phyloP scores from a whole-genome alignment of 495 filamentous ascomycete species.

The Mytilinidion resinicola region DNA sequence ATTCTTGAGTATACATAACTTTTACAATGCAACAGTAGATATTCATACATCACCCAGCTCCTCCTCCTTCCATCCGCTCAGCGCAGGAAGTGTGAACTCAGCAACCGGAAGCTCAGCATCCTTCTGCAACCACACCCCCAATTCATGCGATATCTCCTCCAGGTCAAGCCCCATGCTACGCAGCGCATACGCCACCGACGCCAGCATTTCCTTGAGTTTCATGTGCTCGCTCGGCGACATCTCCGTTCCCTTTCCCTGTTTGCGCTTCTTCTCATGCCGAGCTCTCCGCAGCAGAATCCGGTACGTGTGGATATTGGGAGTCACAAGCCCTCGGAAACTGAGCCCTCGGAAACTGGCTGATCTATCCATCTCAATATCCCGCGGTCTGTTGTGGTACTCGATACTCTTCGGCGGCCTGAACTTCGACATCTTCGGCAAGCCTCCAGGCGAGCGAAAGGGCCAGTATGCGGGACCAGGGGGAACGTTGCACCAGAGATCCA shows the following conservation, averaged over 20 bases:
- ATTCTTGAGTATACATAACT: too few species aligned
- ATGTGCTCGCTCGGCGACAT: neutral
- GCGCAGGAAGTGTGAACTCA: neutral
- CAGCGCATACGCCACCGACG: slow-evolving; percentile 18
- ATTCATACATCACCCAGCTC: neutral
- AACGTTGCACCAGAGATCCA: slow-evolving; percentile 22
- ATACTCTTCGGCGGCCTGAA: slow-evolving; percentile 11
- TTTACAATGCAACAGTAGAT: too few species aligned
- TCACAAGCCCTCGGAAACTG: slow-evolving; percentile 15
- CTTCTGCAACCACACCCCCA: slow-evolving; percentile 13
- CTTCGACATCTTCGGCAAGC: slow-evolving; percentile 19
- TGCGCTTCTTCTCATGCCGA: slow-evolving; percentile 9
- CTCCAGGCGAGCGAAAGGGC: slow-evolving; percentile 20
- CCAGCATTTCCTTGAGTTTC: slow-evolving; percentile 12
- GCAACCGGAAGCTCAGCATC: slow-evolving; percentile 8
- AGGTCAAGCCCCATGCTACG: slow-evolving; percentile 23
- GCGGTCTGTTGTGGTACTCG: slow-evolving; percentile 17
- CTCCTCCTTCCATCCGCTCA: neutral
- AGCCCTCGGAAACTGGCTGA: slow-evolving; percentile 2
- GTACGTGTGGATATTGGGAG: slow-evolving; percentile 17
- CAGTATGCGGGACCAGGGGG: slow-evolving; percentile 7
- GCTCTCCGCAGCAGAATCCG: slow-evolving; percentile 18
- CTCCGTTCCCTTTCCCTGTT: neutral
- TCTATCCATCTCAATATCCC: slow-evolving; percentile 16
- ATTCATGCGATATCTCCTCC: slow-evolving; percentile 19